phyloP scores from a whole-genome alignment of 495 filamentous ascomycete genomes.

The Hypomontagnella submonticulosa region DNA sequence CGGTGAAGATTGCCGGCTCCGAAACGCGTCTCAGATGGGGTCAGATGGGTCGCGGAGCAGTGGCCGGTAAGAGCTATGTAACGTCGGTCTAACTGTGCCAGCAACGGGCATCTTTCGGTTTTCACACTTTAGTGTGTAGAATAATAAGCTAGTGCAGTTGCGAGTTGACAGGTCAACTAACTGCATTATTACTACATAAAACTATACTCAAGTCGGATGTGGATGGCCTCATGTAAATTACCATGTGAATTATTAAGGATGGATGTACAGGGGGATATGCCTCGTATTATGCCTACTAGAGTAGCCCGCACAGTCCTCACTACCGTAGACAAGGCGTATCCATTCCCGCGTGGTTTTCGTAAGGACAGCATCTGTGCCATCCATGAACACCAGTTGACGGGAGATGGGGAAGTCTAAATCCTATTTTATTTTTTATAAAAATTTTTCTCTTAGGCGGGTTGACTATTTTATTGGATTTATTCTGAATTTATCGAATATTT shows the following conservation, averaged over 20 bases:
- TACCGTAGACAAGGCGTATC: constrained; percentile 6
- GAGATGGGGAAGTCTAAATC: constrained; percentile 1
- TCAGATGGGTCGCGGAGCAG: constrained; percentile 24
- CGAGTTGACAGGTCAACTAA: constrained; percentile 4
- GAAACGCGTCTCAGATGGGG: not conserved
- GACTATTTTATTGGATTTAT: constrained; percentile 3
- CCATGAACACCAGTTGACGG: constrained; percentile 29
- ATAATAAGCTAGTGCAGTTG: not conserved
- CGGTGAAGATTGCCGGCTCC: constrained; percentile 19
- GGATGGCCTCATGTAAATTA: constrained; percentile 12
- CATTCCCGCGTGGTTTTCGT: constrained; percentile 10
- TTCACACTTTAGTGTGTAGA: not conserved
- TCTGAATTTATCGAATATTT: constrained; percentile 28
- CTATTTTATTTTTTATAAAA: not conserved
- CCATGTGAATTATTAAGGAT: not conserved
- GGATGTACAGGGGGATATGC: not conserved
- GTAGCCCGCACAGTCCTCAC: not conserved
- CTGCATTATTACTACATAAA: not conserved
- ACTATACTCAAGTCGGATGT: not conserved
- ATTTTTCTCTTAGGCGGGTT: not conserved
- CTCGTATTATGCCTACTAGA: not conserved
- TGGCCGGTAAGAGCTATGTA: constrained; percentile 29
- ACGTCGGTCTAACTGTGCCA: constrained; percentile 32
- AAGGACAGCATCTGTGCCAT: constrained; percentile 10
- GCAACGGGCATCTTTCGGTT: constrained; percentile 5